phyloP scores from a whole-genome alignment of 352 stramenopile genomes.

The Globisporangium mamillatum region DNA sequence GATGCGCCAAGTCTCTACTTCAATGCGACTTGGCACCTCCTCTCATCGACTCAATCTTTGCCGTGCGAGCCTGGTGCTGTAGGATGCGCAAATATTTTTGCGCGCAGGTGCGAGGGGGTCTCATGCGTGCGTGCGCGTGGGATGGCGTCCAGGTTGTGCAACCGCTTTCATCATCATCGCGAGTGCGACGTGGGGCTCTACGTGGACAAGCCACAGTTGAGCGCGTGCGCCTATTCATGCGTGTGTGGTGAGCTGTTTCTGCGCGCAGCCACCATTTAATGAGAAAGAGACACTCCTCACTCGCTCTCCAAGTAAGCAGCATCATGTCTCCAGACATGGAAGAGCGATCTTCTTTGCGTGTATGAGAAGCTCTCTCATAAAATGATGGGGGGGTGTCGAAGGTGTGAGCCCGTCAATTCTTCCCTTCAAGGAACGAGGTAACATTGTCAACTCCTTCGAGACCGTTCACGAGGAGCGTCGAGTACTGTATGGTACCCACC shows the following conservation, averaged over 20 bases:
- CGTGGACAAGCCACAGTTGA: not conserved
- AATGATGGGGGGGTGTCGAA: no score
- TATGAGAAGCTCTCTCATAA: no score
- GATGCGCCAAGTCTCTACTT: conserved; percentile 10
- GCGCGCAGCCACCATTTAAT: not conserved
- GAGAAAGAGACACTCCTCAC: not conserved
- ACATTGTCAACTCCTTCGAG: no score
- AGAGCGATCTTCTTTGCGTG: not conserved
- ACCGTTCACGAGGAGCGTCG: no score
- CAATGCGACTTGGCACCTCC: not conserved
- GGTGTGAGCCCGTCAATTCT: no score
- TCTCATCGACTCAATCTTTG: not conserved
- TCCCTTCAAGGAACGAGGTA: no score
- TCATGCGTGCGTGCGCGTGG: not conserved
- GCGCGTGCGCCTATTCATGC: no score
- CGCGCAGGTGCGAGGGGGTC: not conserved
- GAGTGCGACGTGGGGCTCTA: not conserved
- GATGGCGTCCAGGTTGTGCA: not conserved
- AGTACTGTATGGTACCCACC: no score
- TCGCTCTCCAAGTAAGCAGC: not conserved
- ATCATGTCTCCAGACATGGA: not conserved
- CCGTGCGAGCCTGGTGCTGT: not conserved
- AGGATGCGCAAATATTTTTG: not conserved
- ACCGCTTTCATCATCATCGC: not conserved
- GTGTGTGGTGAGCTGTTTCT: not conserved